Percentiles rank a stretch among this genome's conserved stretches.
These are phyloP conservation scores for Fusarium sp. DNA, from an alignment of 2,329 filamentous ascomycete species.

Conservation along the genomic window DNA sequence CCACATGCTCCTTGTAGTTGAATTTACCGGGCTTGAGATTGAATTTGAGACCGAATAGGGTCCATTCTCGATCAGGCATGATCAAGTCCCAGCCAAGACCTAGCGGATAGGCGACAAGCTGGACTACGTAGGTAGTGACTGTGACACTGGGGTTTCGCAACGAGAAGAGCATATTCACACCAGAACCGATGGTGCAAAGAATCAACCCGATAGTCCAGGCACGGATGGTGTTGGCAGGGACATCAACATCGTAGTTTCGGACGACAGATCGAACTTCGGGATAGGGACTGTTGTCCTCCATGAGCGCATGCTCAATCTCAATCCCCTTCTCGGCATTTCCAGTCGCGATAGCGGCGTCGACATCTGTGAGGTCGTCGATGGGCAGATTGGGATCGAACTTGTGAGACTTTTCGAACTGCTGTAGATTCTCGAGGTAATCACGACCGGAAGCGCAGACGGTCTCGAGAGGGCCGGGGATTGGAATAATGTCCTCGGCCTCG, in stretches of 20 bases:
- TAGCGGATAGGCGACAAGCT: conserved; percentile 69
- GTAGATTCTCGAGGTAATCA: conserved; percentile 57
- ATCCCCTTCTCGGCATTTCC: conserved; percentile 65
- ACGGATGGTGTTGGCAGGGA: conserved; percentile 71
- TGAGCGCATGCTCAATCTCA: conserved; percentile 65
- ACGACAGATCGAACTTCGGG: conserved; percentile 74
- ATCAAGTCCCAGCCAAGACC: conserved; percentile 64
- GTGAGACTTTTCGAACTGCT: conserved; percentile 67
- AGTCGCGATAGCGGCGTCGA: conserved; percentile 65
- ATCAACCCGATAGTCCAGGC: conserved; percentile 70
- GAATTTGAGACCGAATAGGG: conserved; percentile 61
- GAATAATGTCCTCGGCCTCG: conserved; percentile 57
- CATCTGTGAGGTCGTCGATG: conserved; percentile 68
- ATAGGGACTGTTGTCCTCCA: conserved; percentile 74
- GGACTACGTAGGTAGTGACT: conserved; percentile 69
- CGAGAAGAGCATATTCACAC: conserved; percentile 69
- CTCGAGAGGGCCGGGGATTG: conserved; percentile 51
- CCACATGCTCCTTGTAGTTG: conserved; percentile 69
- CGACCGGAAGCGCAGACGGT: conserved; percentile 52
- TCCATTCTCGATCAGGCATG: conserved; percentile 62
- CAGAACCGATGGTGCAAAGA: conserved; percentile 69
- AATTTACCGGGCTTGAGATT: conserved; percentile 66
- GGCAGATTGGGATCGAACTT: conserved; percentile 72
- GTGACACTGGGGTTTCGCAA: conserved; percentile 66
- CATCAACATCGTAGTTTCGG: conserved; percentile 70